phyloP scores from a whole-genome alignment of 2,329 filamentous ascomycete species.

The Aureobasidium pullulans region DNA sequence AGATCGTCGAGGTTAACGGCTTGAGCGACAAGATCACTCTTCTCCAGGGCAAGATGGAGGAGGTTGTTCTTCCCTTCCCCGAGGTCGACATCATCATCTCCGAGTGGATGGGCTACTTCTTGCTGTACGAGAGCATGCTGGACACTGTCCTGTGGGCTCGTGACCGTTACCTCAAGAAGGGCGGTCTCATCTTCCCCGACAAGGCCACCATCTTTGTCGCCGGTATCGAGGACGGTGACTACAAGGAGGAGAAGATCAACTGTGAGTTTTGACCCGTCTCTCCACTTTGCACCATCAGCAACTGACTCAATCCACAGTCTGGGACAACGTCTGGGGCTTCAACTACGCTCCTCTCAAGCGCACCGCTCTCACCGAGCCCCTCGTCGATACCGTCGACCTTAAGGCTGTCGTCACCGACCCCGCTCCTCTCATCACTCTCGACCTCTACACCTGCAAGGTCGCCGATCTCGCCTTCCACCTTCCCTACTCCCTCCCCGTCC shows the following conservation, averaged over 20 bases:
- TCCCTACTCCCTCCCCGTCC: slow-evolving; percentile 67
- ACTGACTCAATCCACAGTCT: slow-evolving; percentile 55
- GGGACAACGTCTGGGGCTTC: slow-evolving; percentile 99
- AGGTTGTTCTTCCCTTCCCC: slow-evolving; percentile 84
- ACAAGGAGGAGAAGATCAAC: slow-evolving; percentile 99
- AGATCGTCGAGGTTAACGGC: slow-evolving; percentile 89
- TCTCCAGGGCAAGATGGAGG: slow-evolving; percentile 99
- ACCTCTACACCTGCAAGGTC: slow-evolving; percentile 84
- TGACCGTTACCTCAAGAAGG: slow-evolving; percentile 79
- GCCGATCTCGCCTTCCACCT: slow-evolving; percentile 77
- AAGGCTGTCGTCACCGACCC: slow-evolving; percentile 97
- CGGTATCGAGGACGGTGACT: slow-evolving; percentile 96
- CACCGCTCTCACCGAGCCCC: slow-evolving; percentile 86
- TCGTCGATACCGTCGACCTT: slow-evolving; percentile 95
- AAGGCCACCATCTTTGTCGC: slow-evolving; percentile 97
- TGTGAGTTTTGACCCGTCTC: slow-evolving; percentile 54
- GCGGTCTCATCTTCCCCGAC: slow-evolving; percentile 87
- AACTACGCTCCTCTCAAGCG: slow-evolving; percentile 91
- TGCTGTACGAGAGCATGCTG: slow-evolving; percentile 97
- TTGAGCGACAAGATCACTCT: slow-evolving; percentile 94
- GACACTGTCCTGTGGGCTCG: slow-evolving; percentile 96
- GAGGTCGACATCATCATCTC: slow-evolving; percentile 99
- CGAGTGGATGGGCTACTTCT: slow-evolving; percentile 99
- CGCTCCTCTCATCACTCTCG: slow-evolving; percentile 72
- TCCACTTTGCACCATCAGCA: neutral